Evolutionary conservation across 1,139 yeast species (phyloP).

Genomic region (Diutina neorugosa): DNA sequence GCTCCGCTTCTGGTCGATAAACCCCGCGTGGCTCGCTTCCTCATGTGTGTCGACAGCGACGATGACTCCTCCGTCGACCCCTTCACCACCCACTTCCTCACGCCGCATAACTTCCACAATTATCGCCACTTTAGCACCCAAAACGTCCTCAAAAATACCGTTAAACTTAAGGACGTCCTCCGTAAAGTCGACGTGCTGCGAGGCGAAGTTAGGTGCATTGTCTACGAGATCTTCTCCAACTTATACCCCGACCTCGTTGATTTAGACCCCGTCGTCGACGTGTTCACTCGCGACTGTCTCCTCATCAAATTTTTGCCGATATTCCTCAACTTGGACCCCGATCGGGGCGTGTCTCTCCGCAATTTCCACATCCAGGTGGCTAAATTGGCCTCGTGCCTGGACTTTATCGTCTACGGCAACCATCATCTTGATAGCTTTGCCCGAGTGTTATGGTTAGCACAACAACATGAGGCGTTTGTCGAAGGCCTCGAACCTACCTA

Average conservation of each 20-base stretch:
- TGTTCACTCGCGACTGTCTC: conserved; percentile 31
- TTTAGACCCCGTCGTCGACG: conserved; percentile 10
- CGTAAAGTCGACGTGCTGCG: background rate
- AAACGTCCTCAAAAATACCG: background rate
- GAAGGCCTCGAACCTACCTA: background rate
- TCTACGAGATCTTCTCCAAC: conserved; percentile 10
- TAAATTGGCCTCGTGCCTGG: conserved; percentile 56
- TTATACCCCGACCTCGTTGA: conserved; percentile 4
- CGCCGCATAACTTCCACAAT: background rate
- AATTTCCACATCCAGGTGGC: conserved; percentile 71
- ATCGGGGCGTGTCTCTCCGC: conserved; percentile 54
- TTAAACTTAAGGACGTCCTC: background rate
- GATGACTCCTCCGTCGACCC: conserved; percentile 8
- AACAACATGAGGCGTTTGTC: conserved; percentile 12
- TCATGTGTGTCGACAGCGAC: conserved; percentile 41
- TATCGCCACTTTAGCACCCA: background rate
- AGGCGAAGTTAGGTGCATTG: conserved; percentile 8
- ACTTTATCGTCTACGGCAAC: conserved; percentile 44
- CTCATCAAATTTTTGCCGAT: conserved; percentile 34
- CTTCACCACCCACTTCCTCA: background rate
- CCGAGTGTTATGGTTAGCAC: conserved; percentile 45
- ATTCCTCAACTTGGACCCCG: conserved; percentile 51
- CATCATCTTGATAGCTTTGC: conserved; percentile 32
- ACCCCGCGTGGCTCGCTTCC: conserved; percentile 19
- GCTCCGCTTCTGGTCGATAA: background rate